A percentile compares a stretch with the other conserved stretches of the same genome.
Evolutionary conservation across 2,329 filamentous ascomycete genomes (phyloP).

Genomic region (Penicillium digitatum): DNA sequence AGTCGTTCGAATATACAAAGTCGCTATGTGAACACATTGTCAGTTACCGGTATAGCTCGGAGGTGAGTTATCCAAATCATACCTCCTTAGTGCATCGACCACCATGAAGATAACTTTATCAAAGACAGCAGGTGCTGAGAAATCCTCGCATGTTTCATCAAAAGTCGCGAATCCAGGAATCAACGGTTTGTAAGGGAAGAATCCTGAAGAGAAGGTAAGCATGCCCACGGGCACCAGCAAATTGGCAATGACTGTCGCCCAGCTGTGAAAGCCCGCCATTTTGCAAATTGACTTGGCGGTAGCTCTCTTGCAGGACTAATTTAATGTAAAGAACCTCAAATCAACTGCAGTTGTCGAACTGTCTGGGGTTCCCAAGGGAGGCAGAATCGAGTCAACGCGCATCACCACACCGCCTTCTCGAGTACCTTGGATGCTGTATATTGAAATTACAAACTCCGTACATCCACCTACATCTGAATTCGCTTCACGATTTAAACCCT

Average conservation of each 20-base stretch:
- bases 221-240: constrained; percentile 71
- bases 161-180: constrained; percentile 75
- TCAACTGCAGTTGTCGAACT: not conserved
- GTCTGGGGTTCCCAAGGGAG: not conserved
- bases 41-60: not conserved
- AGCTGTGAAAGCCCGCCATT: constrained; percentile 28
- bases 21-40: constrained; percentile 56
- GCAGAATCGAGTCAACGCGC: constrained; percentile 4
- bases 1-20: constrained; percentile 79
- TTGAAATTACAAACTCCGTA: no score
- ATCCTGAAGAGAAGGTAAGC: constrained; percentile 76
- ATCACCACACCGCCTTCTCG: constrained; percentile 2
- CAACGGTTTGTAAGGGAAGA: constrained; percentile 97
- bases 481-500: not conserved
- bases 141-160: constrained; percentile 50
- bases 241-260: constrained; percentile 63
- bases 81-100: constrained; percentile 89
- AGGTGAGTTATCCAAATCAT: constrained; percentile 20
- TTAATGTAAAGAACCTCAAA: not conserved
- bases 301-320: not conserved
- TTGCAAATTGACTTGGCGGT: constrained; percentile 1
- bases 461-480: not conserved
- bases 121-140: constrained; percentile 63
- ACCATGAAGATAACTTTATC: constrained; percentile 96
- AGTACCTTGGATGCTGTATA: not conserved